Base-by-base conservation (phyloP, 140 eudicot species). In the Stevia rebaudiana region DNA sequence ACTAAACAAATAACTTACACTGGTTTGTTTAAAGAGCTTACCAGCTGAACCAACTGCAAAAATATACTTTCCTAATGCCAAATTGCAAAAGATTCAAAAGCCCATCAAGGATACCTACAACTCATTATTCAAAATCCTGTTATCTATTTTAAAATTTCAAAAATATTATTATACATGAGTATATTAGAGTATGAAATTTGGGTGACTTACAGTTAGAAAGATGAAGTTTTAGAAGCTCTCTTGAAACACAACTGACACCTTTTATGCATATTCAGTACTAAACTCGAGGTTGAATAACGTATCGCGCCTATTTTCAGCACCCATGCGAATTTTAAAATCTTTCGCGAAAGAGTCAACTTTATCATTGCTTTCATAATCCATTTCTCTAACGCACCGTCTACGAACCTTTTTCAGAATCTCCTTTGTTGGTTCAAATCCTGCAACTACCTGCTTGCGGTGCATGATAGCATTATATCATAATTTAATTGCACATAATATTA, bases 311-410 rank as follows among this genome's bases (percentile, higher is more conserved):
- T 16, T 63, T 61, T 92, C 97, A 30, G 82, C 18, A 22, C 94
- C 88, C 95, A 88, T 65, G 13, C 82, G 75, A 62, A 92, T 78
- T 31, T 72, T 77, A 17, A 74, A 85, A 42, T 71, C 70, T 70
- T 18, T 78, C 48, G 86, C 95, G 9, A 85, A 58, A 9, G 79
- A 39, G 4, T 68, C 79, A 47, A 88, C 86, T 63, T 72, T 68
- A 42, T 63, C 88, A 67, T 81, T 28, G 53, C 84, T 76, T 68
- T 77, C 88, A 58, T 85, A 15, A 62, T 92, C 96, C 90, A 85
- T 81, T 74, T 83, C 90, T 61, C 97, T 53, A 0, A 65, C 70
- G 59, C 97, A 83, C 23, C 99, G 90, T 55, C 99, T 88, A 2
- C 95, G 72, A 17, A 88, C 71, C 79, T 83, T 92, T 63, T 83